Base-by-base conservation (phyloP, 2,329 filamentous ascomycete species). In the Atkinsonella texensis region DNA sequence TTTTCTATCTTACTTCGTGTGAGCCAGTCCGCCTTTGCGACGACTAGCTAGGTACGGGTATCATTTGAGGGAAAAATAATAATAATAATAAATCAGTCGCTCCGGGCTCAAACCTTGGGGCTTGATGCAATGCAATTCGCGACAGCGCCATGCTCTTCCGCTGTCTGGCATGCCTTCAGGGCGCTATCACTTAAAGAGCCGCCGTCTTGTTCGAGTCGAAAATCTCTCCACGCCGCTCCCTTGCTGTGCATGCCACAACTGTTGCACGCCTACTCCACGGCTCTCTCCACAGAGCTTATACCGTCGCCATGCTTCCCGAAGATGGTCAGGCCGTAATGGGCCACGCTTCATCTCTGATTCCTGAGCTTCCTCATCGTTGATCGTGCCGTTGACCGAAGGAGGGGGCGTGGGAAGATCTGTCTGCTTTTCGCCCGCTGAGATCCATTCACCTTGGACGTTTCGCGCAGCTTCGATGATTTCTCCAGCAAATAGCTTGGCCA, bases 401-500 rank as follows among this genome's bases (percentile, higher is more conserved):
- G 71, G 70, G 13, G 71, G 70, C 7, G 67, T 69, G 1, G 74
- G 70, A 2, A 77, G 60, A 9, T 79, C 78, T 10, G 72, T 73
- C 58, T 83, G 80, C 52, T 73, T 72, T 63, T 83, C 81, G 53
- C 73, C 75, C 6, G 76, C 74, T 1, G 73, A 71, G 33, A 84
- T 71, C 84, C 84, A 88, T 66, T 90, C 84, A 53, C 75, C 74
- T 62, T 89, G 86, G 11, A 89, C 77, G 43, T 78, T 75, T 49
- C 85, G 76, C 10, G 87, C 85, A 47, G 75, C 71, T 63, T 89
- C 85, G 55, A 90, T 84, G 46, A 91, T 74, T 55, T 89, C 83
- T 49, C 85, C 86, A 4, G 86, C 78, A 63, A 87, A 89, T 54
- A 87, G 75, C 67, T 91, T 91, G 46, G 84, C 81, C 18, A 87